Base-by-base conservation (phyloP, 371 early-diverging fungal species). In the Cladochytrium tenue region DNA sequence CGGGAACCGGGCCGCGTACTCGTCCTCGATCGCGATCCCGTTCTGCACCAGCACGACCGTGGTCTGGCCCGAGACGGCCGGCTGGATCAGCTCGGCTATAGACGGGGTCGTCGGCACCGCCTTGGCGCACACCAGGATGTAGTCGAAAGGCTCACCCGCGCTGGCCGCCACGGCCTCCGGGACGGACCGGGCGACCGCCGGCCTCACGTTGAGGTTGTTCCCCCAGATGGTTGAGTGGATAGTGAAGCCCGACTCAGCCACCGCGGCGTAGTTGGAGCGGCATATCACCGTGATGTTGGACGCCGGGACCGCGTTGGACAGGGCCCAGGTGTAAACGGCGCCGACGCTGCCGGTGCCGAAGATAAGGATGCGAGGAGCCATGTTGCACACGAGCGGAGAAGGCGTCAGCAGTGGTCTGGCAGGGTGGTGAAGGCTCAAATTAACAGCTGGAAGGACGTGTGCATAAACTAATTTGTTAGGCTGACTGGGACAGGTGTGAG, bases 11-110 rank as follows among this genome's bases (percentile, higher is more conserved):
- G 15, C 67, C 66, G 20, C 72, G 72, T 61, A 88, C 76, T 55
- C 88, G 86, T 13, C 84, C 66, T 94, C 95, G 23, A 92, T 84
- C 13, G 88, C 93, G 50, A 93, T 75, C 1, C 95, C 94, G 73
- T 95, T 95, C 72, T 95, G 95, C 36, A 93, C 88, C 67, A 93
- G 71, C 1, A 92, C 84, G 35, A 95, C 86, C 0, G 84, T 66
- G 17, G 91, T 90, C 23, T 25, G 30, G 1, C 61, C 13, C 53
- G 26, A 28, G 50, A 20, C 50, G 15, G 17, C 23, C 79, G 88
- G 66, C 23, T 26, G 27, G 13, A 61, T 80, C 30, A 87, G 81
- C 62, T 84, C 81, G 59, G 80, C 81, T n/a, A n/a, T n/a, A n/a
- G n/a, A n/a, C n/a, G n/a, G n/a, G 0, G 87, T 66, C 30, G 88